Base-by-base conservation (phyloP, 208 protist genomes). In the Trypanosoma brucei region DNA sequence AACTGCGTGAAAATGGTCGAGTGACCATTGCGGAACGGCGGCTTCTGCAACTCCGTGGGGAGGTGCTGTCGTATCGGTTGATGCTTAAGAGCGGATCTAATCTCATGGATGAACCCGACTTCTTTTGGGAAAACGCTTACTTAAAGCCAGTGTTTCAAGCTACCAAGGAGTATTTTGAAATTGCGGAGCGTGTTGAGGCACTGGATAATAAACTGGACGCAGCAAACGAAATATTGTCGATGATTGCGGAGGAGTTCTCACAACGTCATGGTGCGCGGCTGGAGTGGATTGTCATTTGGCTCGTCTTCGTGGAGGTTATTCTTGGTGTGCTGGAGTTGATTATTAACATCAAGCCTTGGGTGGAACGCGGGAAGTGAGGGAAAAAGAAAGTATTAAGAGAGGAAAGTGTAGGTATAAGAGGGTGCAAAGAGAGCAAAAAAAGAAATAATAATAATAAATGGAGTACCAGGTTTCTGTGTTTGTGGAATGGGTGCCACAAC, bases 231-330 rank as follows among this genome's bases (percentile, higher is more conserved):
- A 91, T 91, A 48, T 48, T 91, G 33, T 85, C 84, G 9, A 91
- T 91, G 73, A 59, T 91, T 44, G 80, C 84, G 8, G 84, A 91
- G 39, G 80, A 91, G 54, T 87, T 87, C 59, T 85, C 84, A 56
- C 80, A 91, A 61, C 79, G 84, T 35, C 80, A 87, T 53, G 84
- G 80, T 36, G 80, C 78, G 33, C 79, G 85, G 6, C 65, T 92
- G 49, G 85, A 92, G 64, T 92, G 85, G 82, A 92, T 92, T 63
- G 82, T 92, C 22, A 92, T 92, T 64, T 92, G 82, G 85, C 69
- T 92, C 3, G 82, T 92, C 0, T 83, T 88, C 62, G 77, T 86
- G 33, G 85, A 92, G 40, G 85, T 92, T 57, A 68, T 92, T n/a
- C 84, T 92, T 66, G 85, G 85, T 37, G 72, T 88, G 13, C 56